Conservation (phyloP, 2,329 filamentous ascomycete species). For the Trichoderma aggressivum region DNA sequence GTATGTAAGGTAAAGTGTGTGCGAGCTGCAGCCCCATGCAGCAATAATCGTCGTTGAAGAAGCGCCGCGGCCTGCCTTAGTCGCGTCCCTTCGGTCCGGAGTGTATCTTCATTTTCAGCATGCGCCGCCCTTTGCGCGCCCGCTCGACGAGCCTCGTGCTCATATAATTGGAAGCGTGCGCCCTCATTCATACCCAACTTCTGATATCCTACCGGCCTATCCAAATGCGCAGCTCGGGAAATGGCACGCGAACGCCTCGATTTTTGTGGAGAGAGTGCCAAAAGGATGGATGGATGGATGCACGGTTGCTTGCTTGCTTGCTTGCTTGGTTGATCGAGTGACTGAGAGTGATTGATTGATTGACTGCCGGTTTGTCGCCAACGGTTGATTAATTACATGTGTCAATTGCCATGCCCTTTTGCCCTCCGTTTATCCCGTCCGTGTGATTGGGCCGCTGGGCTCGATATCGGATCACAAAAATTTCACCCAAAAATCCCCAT, state of each 20-base stretch:
- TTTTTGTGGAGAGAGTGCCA: background rate
- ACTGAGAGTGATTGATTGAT: background rate
- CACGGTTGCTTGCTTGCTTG: background rate
- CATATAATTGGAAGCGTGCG: background rate
- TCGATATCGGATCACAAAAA: background rate
- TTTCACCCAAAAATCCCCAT: background rate
- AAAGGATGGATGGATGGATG: background rate
- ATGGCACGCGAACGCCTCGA: slow-evolving; percentile 6
- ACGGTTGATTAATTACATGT: background rate
- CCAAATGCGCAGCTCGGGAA: background rate
- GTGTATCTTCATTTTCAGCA: background rate
- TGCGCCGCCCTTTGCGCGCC: slow-evolving; percentile 8
- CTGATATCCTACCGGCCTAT: background rate
- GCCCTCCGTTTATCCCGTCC: background rate
- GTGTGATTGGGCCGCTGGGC: background rate
- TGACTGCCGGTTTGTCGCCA: slow-evolving; percentile 1
- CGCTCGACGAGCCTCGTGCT: slow-evolving; percentile 2
- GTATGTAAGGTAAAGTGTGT: slow-evolving; percentile 2
- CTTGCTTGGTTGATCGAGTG: background rate
- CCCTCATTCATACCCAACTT: background rate
- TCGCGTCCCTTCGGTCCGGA: background rate
- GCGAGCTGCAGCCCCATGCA: slow-evolving; percentile 6
- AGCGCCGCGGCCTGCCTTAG: background rate
- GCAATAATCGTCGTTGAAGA: background rate
- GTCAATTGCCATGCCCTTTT: slow-evolving; percentile 2